Base-by-base conservation (phyloP, 768 basidiomycete species). In the Postia placenta region DNA sequence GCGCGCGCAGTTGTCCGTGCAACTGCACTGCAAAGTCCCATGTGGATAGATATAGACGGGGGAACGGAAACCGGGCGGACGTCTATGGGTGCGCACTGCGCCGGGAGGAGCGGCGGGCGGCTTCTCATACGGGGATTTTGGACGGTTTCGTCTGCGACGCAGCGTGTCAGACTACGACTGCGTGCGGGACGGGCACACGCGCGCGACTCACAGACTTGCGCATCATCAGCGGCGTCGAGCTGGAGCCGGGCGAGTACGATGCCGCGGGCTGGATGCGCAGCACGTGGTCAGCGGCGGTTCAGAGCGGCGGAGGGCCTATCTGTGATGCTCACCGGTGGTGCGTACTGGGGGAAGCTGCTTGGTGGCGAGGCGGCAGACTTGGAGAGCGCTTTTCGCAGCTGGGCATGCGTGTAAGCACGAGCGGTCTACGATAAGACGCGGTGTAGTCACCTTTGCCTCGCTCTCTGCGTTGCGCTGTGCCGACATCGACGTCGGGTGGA, bases 391-490 rank as follows among this genome's bases (percentile, higher is more conserved):
- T 80, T 80, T 71, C 80, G 72, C 20, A 87, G 76, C 86, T 75
- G 55, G 7, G 53, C 74, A 52, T 11, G 40, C 39, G 49, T 47
- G 54, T 52, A 42, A 42, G 49, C 24, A 42, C 17, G 59, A 49
- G 3, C 38, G n/a, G 5, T 26, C 36, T 7, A 33, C 30, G 15
- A 23, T 19, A 19, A 37, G 25, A 1, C 33, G 11, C 11, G 23
- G 38, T 37, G 50, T 23, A 60, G 68, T 49, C 36, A 86, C 86
- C 77, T 88, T 86, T 35, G 83, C 85, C 66, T 88, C 81, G 57
- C 86, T 86, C 64, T 86, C 79, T 4, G 80, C 78, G 27, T 80
- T 78, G 28, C 78, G 76, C 49, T 79, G 76, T 1, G 80, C 78
- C 60, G 83, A 84, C 81, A 85, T 66, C 52, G 65, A 61, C 59